These are phyloP conservation scores for Crithidia thermophila DNA, from an alignment of 208 protist genomes.

Conservation along the genomic window DNA sequence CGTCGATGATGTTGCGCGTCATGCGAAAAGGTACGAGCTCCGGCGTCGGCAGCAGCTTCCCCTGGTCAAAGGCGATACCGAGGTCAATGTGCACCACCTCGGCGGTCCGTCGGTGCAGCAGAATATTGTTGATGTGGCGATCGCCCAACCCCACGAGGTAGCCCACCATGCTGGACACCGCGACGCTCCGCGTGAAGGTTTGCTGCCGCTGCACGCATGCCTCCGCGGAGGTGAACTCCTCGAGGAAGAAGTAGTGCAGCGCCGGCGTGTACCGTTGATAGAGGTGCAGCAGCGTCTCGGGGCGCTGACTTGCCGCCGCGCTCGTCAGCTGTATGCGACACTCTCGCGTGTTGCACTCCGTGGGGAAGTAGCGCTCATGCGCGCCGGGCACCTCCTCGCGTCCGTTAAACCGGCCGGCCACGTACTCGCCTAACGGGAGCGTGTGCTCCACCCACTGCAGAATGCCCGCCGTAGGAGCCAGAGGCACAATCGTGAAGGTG, in stretches of 20 bases:
- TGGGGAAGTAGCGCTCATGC: conserved; percentile 87
- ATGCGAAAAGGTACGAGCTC: conserved; percentile 97
- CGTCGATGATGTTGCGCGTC: conserved; percentile 97
- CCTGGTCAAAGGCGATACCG: conserved; percentile 95
- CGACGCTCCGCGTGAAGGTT: conserved; percentile 92
- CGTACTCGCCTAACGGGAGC: conserved; percentile 86
- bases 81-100: conserved; percentile 97
- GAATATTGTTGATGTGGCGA: conserved; percentile 95
- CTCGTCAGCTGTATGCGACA: conserved; percentile 55
- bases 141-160: conserved; percentile 97
- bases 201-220: conserved; percentile 86
- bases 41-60: conserved; percentile 83
- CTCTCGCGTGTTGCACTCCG: conserved; percentile 59
- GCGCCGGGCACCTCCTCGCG: conserved; percentile 43
- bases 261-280: conserved; percentile 92
- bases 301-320: conserved; percentile 18
- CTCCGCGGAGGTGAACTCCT: conserved; percentile 72
- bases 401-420: conserved; percentile 56
- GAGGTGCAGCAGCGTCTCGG: conserved; percentile 56
- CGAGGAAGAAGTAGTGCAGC: conserved; percentile 96
- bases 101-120: conserved; percentile 90
- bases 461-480: conserved; percentile 89
- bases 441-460: conserved; percentile 95
- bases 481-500: conserved; percentile 95
- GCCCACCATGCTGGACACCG: conserved; percentile 91